Conservation (phyloP, 169 alveolate species). For the Eimeria necatrix region DNA sequence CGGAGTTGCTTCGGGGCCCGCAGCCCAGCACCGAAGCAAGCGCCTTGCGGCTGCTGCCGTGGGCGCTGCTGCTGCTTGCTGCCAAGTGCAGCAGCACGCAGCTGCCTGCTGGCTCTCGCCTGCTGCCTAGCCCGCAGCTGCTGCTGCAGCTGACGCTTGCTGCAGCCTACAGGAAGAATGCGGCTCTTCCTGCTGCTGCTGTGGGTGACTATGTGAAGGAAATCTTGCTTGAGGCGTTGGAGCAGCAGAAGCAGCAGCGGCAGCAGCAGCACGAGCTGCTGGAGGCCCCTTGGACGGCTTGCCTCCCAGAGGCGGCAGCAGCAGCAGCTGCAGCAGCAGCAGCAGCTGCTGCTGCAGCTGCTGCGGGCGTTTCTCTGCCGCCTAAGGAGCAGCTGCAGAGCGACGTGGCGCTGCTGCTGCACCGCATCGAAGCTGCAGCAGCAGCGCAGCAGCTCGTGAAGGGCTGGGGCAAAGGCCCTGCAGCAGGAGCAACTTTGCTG, state of each 20-base stretch:
- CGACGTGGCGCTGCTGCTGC: constrained; percentile 42
- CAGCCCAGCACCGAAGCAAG: constrained; percentile 19
- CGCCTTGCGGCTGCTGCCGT: constrained; percentile 58
- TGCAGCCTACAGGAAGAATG: constrained; percentile 40
- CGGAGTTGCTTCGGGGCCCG: background rate
- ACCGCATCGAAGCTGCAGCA: constrained; percentile 26
- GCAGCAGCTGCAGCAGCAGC: constrained; percentile 13
- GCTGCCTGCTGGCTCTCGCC: constrained; percentile 34
- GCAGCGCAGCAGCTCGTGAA: constrained; percentile 53
- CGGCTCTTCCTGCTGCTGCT: constrained; percentile 19
- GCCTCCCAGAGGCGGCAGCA: background rate
- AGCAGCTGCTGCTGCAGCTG: constrained; percentile 60
- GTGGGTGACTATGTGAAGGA: constrained; percentile 4
- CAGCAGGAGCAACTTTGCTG: background rate
- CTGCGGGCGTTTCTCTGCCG: constrained; percentile 38
- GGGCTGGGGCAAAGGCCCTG: background rate
- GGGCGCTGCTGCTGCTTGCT: constrained; percentile 71
- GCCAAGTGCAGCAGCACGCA: constrained; percentile 27
- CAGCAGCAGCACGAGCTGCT: constrained; percentile 33
- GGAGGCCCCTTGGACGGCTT: background rate
- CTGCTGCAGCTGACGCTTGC: constrained; percentile 56
- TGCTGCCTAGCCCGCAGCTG: constrained; percentile 22
- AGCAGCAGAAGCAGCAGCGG: background rate
- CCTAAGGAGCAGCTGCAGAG: constrained; percentile 14
- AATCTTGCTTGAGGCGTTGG: constrained; percentile 24